These are phyloP conservation scores for Boletus eberwhitei DNA, from an alignment of 768 basidiomycete genomes.

Conservation along the genomic window DNA sequence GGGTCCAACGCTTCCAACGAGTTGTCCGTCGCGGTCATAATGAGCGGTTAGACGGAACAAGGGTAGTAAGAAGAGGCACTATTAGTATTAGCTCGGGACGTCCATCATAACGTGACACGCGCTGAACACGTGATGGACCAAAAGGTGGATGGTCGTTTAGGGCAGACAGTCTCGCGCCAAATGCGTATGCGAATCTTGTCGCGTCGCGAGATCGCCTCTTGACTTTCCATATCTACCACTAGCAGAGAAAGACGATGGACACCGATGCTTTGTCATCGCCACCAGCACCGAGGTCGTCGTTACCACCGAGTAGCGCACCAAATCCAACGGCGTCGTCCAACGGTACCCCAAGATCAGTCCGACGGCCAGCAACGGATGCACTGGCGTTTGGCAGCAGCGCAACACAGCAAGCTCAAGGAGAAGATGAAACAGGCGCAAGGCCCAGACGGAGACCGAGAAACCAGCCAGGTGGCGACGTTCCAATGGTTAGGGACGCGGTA, in stretches of 20 bases:
- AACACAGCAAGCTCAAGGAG: conserved; percentile 34
- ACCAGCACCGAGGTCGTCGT: conserved; percentile 47
- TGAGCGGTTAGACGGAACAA: not conserved
- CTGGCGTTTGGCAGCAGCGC: conserved; percentile 56
- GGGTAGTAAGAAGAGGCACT: not conserved
- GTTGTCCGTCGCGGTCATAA: conserved; percentile 21
- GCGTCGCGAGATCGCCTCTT: conserved; percentile 26
- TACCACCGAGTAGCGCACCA: conserved; percentile 51
- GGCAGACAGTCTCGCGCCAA: conserved; percentile 45
- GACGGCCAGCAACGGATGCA: conserved; percentile 48
- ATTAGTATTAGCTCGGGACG: not conserved
- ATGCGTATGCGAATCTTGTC: conserved; percentile 14
- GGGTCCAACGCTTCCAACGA: conserved; percentile 66
- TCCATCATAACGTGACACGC: conserved; percentile 2
- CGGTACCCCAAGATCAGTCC: conserved; percentile 30
- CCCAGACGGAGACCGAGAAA: conserved; percentile 43
- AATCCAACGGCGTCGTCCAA: conserved; percentile 36
- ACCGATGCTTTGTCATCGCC: conserved; percentile 59
- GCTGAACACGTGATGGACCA: conserved; percentile 12
- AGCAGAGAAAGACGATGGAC: conserved; percentile 43
- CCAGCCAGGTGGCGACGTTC: conserved; percentile 62
- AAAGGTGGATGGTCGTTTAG: conserved; percentile 26
- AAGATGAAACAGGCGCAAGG: conserved; percentile 41
- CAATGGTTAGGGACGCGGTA: conserved; percentile 88
- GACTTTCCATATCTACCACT: conserved; percentile 1